phyloP scores from a whole-genome alignment of 2,329 filamentous ascomycete genomes.

The Chalara sp. region DNA sequence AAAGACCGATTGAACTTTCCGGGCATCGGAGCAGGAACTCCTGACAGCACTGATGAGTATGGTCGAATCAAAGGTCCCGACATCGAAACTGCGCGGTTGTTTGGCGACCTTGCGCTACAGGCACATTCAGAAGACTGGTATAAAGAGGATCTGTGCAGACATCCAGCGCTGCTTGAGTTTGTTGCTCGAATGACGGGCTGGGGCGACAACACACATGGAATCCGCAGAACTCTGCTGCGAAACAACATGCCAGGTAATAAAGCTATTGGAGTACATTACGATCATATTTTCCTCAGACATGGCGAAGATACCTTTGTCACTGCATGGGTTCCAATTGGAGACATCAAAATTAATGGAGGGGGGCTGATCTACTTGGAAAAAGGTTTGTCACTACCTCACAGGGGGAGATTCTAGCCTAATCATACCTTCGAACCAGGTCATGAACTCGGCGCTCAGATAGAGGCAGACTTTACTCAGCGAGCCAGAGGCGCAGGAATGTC shows the following conservation, averaged over 20 bases:
- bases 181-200: conserved; percentile 46
- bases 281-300: conserved; percentile 44
- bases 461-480: conserved; percentile 40
- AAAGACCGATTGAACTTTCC: conserved; percentile 34
- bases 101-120: conserved; percentile 44
- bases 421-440: neutral
- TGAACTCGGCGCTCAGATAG: conserved; percentile 40
- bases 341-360: conserved; percentile 45
- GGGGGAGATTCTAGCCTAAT: neutral
- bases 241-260: conserved; percentile 44
- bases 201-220: conserved; percentile 47
- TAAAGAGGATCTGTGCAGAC: conserved; percentile 40
- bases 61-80: conserved; percentile 25
- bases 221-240: conserved; percentile 39
- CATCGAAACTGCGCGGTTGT: conserved; percentile 14
- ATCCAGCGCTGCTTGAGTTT: conserved; percentile 42
- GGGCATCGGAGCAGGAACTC: conserved; percentile 46
- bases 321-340: conserved; percentile 45
- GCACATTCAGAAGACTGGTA: conserved; percentile 49
- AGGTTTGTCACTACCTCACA: conserved; percentile 17
- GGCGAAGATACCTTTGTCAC: conserved; percentile 41
- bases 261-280: conserved; percentile 46
- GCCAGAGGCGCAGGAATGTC: conserved; percentile 41
- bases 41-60: conserved; percentile 37
- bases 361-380: conserved; percentile 53